Evolutionary conservation across 768 basidiomycete genomes (phyloP), one percentile per base, ranked within the genome.

Genomic region (Calocybe indica): DNA sequence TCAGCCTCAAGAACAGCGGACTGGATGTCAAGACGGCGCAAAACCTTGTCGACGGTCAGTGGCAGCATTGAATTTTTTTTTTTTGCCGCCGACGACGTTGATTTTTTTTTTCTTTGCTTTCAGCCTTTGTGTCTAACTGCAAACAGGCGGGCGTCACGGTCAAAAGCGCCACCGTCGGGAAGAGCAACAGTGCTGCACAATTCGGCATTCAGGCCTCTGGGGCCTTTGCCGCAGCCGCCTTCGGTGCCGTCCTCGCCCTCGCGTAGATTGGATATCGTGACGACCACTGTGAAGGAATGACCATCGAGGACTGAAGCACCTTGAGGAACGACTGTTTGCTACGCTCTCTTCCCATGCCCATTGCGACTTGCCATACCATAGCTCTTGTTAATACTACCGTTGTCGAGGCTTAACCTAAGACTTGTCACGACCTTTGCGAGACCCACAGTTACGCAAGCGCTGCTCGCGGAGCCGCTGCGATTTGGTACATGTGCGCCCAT

Each of bases 31-130:
- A 36, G 7, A 47, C 41, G 33, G 52, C 40, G 10, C 52, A 53
- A 37, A 30, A 22, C 14, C 40, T 43, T 34, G 37, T 53, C 28
- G 45, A 50, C 35, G 41, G 52, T 53, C 46, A 14, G 45, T 46
- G 37, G 13, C 29, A 5, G 36, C 15, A 13, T 43, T 14, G 29
- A 5, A 14, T 11, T 8, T 12, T 40, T 36, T 22, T 30, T 38
- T 14, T 12, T 7, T 12, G 15, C 0, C 15, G 7, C 22, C 22
- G 22, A 22, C 22, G 22, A 14, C 12, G 31, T 12, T 49, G n/a
- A 46, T 9, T 15, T 9, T 6, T n/a, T 13, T 45, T 34, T 22
- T 4, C 9, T n/a, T 13, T 40, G 45, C 22, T 32, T 14, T 11
- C 30, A 50, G 51, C 48, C 14, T 44, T 50, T 31, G 39, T 34